Percentiles rank a stretch among this genome's conserved stretches.
Conservation (phyloP, 108 stramenopile genomes). For the Conticribra weissflogii region DNA sequence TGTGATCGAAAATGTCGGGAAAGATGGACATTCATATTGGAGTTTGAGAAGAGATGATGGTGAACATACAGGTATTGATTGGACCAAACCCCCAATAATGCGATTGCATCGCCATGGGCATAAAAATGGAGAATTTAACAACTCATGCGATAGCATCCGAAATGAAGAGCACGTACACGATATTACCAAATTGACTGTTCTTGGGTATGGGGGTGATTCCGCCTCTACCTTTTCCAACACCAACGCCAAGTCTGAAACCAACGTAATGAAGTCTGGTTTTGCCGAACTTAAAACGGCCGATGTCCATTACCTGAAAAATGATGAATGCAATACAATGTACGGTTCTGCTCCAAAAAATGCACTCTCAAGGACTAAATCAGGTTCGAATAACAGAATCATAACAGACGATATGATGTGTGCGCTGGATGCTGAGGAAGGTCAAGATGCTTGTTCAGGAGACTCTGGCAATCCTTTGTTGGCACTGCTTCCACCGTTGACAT, state of each 20-base stretch:
- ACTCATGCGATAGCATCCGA: conserved; percentile 8
- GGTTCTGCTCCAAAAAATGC: background rate
- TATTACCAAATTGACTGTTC: conserved; percentile 18
- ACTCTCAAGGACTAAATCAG: background rate
- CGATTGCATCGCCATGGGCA: conserved; percentile 30
- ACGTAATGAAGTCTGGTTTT: conserved; percentile 8
- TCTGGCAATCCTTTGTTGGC: conserved; percentile 41
- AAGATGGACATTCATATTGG: conserved; percentile 9
- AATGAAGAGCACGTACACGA: conserved; percentile 1
- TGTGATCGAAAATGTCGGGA: background rate
- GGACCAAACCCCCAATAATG: conserved; percentile 19
- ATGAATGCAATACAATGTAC: conserved; percentile 13
- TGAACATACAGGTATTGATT: conserved; percentile 1
- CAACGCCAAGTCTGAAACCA: too few relatives aligned
- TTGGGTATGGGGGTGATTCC: conserved; percentile 22
- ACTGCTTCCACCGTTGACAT: background rate
- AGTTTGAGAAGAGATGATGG: conserved; percentile 8
- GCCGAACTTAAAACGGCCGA: conserved; percentile 9
- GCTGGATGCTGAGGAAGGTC: conserved; percentile 16
- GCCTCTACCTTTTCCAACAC: too few relatives aligned
- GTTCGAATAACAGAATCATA: background rate
- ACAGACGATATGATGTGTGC: conserved; percentile 47
- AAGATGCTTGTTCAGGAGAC: conserved; percentile 50
- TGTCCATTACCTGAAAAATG: conserved; percentile 25
- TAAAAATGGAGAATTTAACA: background rate